These are phyloP conservation scores for Calonectria pteridis DNA, from an alignment of 2,329 filamentous ascomycete species.

Conservation along the genomic window DNA sequence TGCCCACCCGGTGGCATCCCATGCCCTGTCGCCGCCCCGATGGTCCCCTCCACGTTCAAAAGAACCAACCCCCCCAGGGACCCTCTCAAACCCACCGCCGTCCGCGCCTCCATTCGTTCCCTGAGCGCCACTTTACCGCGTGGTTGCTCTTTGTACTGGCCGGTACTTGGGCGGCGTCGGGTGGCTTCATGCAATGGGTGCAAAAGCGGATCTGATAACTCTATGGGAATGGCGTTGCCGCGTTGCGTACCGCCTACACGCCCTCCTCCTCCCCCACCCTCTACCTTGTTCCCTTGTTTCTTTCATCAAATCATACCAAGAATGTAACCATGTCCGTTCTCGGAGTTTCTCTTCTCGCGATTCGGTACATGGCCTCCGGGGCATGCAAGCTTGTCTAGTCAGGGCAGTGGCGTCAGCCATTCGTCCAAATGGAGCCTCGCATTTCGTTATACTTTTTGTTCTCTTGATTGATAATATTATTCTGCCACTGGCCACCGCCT, in stretches of 20 bases:
- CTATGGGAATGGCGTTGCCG: conserved; percentile 23
- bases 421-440: neutral
- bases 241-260: neutral
- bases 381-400: conserved; percentile 3
- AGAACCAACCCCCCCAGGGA: conserved; percentile 9
- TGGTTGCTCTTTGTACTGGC: neutral
- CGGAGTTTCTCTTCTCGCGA: conserved; percentile 9
- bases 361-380: neutral
- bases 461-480: conserved; percentile 4
- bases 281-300: neutral
- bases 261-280: neutral
- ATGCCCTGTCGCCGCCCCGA: neutral
- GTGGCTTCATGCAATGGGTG: conserved; percentile 8
- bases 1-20: neutral
- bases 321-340: conserved; percentile 11
- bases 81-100: neutral
- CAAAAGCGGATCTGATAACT: conserved; percentile 45
- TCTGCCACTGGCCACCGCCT: conserved; percentile 15
- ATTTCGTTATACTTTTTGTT: neutral
- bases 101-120: neutral
- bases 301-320: neutral
- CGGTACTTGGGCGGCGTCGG: conserved; percentile 28
- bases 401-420: neutral
- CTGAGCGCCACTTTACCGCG: neutral
- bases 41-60: conserved; percentile 4